Base-by-base conservation (phyloP, 371 early-diverging fungal genomes). In the Choanephora cucurbitarum region DNA sequence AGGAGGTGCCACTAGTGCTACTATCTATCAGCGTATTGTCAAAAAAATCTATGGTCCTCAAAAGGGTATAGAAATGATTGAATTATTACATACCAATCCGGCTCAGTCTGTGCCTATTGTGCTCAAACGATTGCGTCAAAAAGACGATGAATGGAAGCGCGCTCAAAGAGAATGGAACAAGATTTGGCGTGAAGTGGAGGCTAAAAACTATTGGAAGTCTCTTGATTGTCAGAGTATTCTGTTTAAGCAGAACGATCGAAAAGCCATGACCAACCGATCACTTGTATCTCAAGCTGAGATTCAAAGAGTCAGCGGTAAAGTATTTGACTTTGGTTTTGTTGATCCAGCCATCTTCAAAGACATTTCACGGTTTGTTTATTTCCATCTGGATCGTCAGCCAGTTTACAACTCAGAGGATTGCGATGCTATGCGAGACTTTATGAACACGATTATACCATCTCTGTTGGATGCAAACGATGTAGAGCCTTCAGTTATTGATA, bases 101-200 rank as follows among this genome's bases (percentile, higher is more conserved):
- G 87, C 90, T 0, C 87, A 89, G 9, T 92, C 98, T 0, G 92
- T 99, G 3, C 99, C 99, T 0, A 84, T 99, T 13, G 92, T 99
- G 17, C 78, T 99, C 22, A 92, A 90, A 68, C 91, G 99, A 39
- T 79, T 99, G 13, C 95, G 97, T 78, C 94, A 95, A 64, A 97
- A 98, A 68, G 97, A 98, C 67, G 97, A 96, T 64, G 98, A 98
- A 71, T 98, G 98, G 95, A 89, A 93, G 33, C 56, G 72, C 1
- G 72, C 79, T 14, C 79, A 77, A 28, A 41, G 94, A 47, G 91
- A 93, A 52, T 92, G 89, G 85, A 89, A 91, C 70, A 95, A 96
- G 72, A 82, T 96, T 15, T 99, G 99, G 99, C 83, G 96, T 21
- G 94, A 96, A 52, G 79, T 88, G n/a, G 95, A 97, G 40, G 70